These are phyloP conservation scores for Yamadazyma sp. DNA, from an alignment of 1,139 yeast species.

Conservation along the genomic window DNA sequence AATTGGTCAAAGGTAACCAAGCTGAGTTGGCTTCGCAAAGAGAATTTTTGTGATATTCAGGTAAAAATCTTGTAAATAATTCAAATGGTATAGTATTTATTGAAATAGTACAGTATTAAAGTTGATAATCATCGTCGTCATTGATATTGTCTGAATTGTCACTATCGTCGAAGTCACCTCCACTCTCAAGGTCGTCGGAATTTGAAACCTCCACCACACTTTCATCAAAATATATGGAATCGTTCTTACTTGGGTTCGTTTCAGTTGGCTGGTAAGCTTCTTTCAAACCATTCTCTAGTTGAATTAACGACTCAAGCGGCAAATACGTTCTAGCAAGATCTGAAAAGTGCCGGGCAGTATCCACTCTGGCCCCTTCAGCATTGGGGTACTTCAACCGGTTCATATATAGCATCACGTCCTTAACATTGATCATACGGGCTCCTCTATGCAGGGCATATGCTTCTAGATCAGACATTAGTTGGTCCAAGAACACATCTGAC, in stretches of 20 bases:
- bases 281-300: constrained; percentile 33
- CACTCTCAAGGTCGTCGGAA: background rate
- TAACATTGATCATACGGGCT: constrained; percentile 26
- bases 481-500: constrained; percentile 32
- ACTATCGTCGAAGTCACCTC: background rate
- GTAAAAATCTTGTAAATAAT: constrained; percentile 9
- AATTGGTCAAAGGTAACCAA: constrained; percentile 37
- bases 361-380: constrained; percentile 16
- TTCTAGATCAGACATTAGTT: constrained; percentile 33
- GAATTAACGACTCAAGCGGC: constrained; percentile 38
- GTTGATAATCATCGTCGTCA: constrained; percentile 3
- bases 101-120: constrained; percentile 6
- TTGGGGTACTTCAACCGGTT: constrained; percentile 32
- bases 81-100: background rate
- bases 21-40: constrained; percentile 16
- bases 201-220: too few relatives aligned
- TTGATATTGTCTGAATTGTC: constrained; percentile 8
- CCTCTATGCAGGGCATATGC: constrained; percentile 36
- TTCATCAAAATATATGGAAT: background rate
- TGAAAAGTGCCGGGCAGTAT: constrained; percentile 26
- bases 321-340: constrained; percentile 35
- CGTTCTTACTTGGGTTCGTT: background rate
- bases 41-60: background rate
- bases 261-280: constrained; percentile 5
- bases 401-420: constrained; percentile 36